phyloP scores from a whole-genome alignment of 176 grass and related monocot species.

The Carex pumila region DNA sequence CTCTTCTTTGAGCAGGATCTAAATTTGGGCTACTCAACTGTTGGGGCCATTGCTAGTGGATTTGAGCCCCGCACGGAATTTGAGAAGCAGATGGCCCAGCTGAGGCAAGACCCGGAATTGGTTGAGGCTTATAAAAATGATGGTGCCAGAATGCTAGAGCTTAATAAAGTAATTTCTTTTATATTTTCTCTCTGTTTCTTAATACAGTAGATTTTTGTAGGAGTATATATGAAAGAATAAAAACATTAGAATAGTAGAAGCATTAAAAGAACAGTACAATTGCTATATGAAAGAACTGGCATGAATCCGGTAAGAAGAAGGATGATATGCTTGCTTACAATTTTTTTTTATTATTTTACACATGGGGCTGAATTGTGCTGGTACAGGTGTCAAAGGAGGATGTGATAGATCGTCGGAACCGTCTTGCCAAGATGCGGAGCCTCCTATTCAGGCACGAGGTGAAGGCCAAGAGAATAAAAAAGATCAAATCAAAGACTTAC shows the following conservation, averaged over 20 bases:
- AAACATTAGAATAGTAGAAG: background rate
- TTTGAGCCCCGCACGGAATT: slow-evolving; percentile 69
- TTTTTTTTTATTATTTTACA: background rate
- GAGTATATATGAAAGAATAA: background rate
- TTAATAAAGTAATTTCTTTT: slow-evolving; percentile 63
- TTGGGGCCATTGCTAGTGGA: slow-evolving; percentile 71
- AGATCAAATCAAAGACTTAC: slow-evolving; percentile 96
- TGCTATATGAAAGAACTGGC: background rate
- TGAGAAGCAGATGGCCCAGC: slow-evolving; percentile 64
- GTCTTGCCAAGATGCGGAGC: slow-evolving; percentile 95
- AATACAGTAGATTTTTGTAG: background rate
- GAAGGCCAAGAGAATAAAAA: slow-evolving; percentile 91
- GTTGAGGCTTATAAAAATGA: slow-evolving; percentile 76
- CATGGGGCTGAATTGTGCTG: slow-evolving; percentile 6
- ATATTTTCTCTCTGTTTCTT: background rate
- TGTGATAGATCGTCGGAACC: slow-evolving; percentile 64
- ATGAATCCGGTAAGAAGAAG: background rate
- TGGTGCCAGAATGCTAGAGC: slow-evolving; percentile 79
- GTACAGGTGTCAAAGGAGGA: slow-evolving; percentile 67
- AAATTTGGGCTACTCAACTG: slow-evolving; percentile 51
- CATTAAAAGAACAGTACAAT: background rate
- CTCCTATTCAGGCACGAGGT: slow-evolving; percentile 91
- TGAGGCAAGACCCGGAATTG: slow-evolving; percentile 41
- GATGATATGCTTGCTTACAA: background rate
- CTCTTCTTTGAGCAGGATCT: slow-evolving; percentile 69